Percentiles rank a stretch among this genome's conserved stretches.
Evolutionary conservation across 257 asterid genomes (phyloP).

Genomic region (Fraxinus anomala): DNA sequence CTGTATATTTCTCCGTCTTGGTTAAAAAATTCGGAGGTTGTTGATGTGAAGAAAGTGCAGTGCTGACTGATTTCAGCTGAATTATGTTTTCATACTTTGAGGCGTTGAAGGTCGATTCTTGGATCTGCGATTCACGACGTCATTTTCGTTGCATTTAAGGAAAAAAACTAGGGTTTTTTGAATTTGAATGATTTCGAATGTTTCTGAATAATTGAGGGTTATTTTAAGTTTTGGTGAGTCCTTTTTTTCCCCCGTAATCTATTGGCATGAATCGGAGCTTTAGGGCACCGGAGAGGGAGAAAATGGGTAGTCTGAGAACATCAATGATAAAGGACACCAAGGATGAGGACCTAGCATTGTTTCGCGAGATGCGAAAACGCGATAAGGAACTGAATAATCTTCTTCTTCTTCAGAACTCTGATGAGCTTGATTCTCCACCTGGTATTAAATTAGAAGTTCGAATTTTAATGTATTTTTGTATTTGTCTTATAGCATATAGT

Average conservation of each 20-base stretch:
- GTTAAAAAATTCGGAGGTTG: constrained; percentile 16
- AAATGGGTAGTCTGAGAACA: constrained; percentile 64
- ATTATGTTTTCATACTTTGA: constrained; percentile 27
- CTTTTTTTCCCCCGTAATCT: neutral
- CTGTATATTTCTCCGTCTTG: constrained; percentile 24
- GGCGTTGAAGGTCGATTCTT: constrained; percentile 37
- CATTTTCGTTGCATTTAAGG: constrained; percentile 24
- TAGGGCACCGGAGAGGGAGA: constrained; percentile 71
- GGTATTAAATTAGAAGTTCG: constrained; percentile 41
- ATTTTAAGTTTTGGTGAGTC: constrained; percentile 18
- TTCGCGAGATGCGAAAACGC: constrained; percentile 85
- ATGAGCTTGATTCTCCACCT: constrained; percentile 75
- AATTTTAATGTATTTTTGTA: neutral
- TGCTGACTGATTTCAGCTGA: constrained; percentile 49
- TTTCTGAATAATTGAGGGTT: constrained; percentile 35
- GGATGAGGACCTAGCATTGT: constrained; percentile 88
- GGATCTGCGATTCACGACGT: constrained; percentile 46
- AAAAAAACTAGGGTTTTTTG: constrained; percentile 46
- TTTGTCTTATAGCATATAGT: neutral
- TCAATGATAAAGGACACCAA: constrained; percentile 53
- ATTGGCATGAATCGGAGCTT: constrained; percentile 79
- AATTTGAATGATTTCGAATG: constrained; percentile 25
- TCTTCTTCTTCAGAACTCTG: constrained; percentile 70
- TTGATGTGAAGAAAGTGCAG: constrained; percentile 21
- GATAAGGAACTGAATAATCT: constrained; percentile 77